Evolutionary conservation across 805 yeast species (phyloP).

Genomic region (Allodekkera sacchari): DNA sequence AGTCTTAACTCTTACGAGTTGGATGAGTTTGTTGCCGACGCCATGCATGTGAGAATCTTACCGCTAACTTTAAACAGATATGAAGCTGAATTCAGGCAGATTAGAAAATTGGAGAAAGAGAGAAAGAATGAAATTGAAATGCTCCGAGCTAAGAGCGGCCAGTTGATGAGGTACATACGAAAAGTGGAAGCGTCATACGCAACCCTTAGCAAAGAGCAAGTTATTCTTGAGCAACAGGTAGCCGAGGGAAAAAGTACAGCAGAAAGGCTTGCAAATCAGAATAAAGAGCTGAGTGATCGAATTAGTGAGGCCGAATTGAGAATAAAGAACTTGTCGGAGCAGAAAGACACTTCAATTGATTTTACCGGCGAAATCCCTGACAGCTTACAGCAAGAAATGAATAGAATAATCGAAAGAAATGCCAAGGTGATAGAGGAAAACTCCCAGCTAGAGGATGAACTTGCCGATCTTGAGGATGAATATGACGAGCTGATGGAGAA

Average conservation of each 20-base stretch:
- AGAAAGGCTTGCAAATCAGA: conserved; percentile 72
- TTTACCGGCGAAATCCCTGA: conserved; percentile 23
- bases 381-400: conserved; percentile 41
- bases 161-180: conserved; percentile 63
- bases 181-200: conserved; percentile 64
- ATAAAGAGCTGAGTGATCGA: conserved; percentile 44
- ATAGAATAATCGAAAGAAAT: conserved; percentile 52
- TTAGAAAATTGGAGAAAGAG: conserved; percentile 59
- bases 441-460: conserved; percentile 44
- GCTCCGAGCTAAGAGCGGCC: conserved; percentile 58
- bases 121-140: conserved; percentile 54
- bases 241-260: conserved; percentile 67
- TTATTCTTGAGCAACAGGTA: conserved; percentile 80
- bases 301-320: conserved; percentile 40
- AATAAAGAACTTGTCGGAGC: conserved; percentile 25
- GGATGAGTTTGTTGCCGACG: conserved; percentile 68
- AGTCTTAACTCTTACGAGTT: conserved; percentile 42
- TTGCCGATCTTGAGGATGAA: conserved; percentile 32
- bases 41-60: conserved; percentile 61
- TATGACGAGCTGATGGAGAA: conserved; percentile 25
- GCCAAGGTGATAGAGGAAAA: conserved; percentile 60
- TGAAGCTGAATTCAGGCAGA: conserved; percentile 64
- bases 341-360: conserved; percentile 15
- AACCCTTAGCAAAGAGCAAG: conserved; percentile 71
- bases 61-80: conserved; percentile 70